Percentiles rank a stretch among this genome's conserved stretches.
phyloP scores from a whole-genome alignment of 768 basidiomycete genomes.

The Chlorophyllum brunneum region DNA sequence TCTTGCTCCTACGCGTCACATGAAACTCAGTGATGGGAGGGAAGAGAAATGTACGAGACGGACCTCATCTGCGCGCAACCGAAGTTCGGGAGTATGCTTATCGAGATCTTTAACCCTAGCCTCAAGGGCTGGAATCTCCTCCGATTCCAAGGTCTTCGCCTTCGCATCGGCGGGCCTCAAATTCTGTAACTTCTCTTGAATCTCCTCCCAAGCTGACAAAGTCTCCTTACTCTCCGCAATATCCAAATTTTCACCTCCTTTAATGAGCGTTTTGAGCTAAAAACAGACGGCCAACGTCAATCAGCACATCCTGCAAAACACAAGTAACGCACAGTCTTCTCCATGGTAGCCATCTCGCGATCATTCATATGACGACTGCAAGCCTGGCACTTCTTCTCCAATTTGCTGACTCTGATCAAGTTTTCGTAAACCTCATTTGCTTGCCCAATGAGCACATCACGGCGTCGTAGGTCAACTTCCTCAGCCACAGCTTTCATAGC shows the following conservation, averaged over 20 bases:
- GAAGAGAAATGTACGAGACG: slow-evolving; percentile 14
- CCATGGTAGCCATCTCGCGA: slow-evolving; percentile 50
- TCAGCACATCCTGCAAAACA: neutral
- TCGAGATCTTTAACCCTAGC: slow-evolving; percentile 57
- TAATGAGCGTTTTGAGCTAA: slow-evolving; percentile 8
- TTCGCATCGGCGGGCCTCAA: slow-evolving; percentile 55
- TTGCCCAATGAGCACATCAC: neutral
- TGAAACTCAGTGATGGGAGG: neutral
- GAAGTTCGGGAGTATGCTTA: slow-evolving; percentile 47
- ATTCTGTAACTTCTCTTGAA: slow-evolving; percentile 51
- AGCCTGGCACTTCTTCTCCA: slow-evolving; percentile 65
- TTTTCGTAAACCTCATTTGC: slow-evolving; percentile 41
- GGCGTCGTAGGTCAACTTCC: slow-evolving; percentile 6
- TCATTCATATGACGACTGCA: slow-evolving; percentile 70
- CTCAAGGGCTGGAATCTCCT: slow-evolving; percentile 68
- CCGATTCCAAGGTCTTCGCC: slow-evolving; percentile 47
- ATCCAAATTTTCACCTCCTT: neutral
- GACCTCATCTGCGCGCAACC: slow-evolving; percentile 60
- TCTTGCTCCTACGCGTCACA: slow-evolving; percentile 41
- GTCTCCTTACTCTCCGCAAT: slow-evolving; percentile 34
- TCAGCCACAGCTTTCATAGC: slow-evolving; percentile 43
- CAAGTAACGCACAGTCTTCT: slow-evolving; percentile 51
- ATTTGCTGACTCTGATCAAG: slow-evolving; percentile 54
- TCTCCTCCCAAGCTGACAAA: slow-evolving; percentile 55
- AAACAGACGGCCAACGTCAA: no score